These are phyloP conservation scores for Polytrichum commune DNA, from an alignment of 225 moss, liverwort and hornwort genomes.

Conservation along the genomic window DNA sequence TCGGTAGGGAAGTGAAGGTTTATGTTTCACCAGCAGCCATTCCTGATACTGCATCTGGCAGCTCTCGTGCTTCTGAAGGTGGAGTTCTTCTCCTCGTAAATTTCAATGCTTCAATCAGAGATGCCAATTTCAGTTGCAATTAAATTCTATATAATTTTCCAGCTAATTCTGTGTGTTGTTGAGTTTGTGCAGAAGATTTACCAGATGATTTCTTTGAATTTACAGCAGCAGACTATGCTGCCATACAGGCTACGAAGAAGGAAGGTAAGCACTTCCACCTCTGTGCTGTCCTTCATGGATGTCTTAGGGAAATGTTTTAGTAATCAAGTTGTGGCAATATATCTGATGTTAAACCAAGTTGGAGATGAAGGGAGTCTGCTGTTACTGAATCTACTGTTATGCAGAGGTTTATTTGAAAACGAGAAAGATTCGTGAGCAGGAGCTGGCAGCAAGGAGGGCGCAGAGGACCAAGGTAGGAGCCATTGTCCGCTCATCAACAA, in stretches of 20 bases:
- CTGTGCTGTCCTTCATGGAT: neutral
- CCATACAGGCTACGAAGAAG: slow-evolving; percentile 54
- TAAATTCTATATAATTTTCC: no score
- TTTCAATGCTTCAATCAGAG: no score
- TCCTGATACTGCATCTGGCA: slow-evolving; percentile 31
- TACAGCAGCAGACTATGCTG: slow-evolving; percentile 71
- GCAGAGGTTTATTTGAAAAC: slow-evolving; percentile 76
- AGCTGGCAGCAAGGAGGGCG: slow-evolving; percentile 64
- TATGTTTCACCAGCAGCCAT: slow-evolving; percentile 52
- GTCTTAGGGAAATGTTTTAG: neutral
- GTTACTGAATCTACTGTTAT: slow-evolving; percentile 8
- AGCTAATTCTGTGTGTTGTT: neutral
- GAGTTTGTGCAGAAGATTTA: slow-evolving; percentile 51
- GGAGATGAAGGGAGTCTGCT: neutral
- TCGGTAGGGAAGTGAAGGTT: slow-evolving; percentile 57
- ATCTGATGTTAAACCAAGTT: neutral
- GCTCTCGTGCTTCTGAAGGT: slow-evolving; percentile 37
- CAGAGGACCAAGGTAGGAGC: slow-evolving; percentile 68
- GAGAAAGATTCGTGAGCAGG: slow-evolving; percentile 78
- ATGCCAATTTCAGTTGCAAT: no score
- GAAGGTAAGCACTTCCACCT: slow-evolving; percentile 50
- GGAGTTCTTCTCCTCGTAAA: neutral
- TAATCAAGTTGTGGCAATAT: neutral
- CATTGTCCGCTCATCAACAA: no score
- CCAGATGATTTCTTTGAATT: slow-evolving; percentile 87